These are phyloP conservation scores for Tuber brumale DNA, from an alignment of 495 filamentous ascomycete species.

Conservation along the genomic window DNA sequence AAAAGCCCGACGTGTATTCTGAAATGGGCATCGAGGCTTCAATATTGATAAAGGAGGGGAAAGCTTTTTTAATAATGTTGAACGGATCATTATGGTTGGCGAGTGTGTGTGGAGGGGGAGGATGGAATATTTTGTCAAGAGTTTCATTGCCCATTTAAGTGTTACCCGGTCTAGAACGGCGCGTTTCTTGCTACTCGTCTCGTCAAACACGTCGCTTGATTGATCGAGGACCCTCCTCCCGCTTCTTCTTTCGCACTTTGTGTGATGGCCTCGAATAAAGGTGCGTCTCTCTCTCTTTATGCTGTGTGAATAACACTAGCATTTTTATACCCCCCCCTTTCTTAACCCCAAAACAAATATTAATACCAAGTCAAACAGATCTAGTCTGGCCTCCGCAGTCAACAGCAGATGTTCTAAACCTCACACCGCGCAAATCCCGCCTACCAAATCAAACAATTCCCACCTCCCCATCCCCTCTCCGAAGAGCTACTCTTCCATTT, in stretches of 20 bases:
- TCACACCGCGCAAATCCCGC: slow-evolving; percentile 35
- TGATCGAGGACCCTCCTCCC: not conserved
- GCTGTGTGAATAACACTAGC: not conserved
- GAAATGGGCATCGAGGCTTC: slow-evolving; percentile 8
- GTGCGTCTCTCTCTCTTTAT: slow-evolving; percentile 12
- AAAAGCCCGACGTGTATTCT: slow-evolving; percentile 7
- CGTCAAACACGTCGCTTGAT: not conserved
- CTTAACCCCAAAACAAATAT: not conserved
- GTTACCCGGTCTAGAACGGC: not conserved
- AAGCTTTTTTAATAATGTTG: slow-evolving; percentile 13
- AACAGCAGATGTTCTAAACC: slow-evolving; percentile 39
- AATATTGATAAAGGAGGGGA: slow-evolving; percentile 8
- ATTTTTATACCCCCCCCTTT: not conserved
- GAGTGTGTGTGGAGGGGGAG: not conserved
- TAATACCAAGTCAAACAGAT: slow-evolving; percentile 20
- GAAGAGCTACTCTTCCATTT: slow-evolving; percentile 27
- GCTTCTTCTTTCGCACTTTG: not conserved
- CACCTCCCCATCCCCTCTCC: slow-evolving; percentile 36
- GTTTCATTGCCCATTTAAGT: not conserved
- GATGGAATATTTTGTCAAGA: not conserved
- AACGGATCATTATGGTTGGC: slow-evolving; percentile 23
- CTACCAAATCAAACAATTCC: slow-evolving; percentile 20
- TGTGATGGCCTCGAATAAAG: slow-evolving; percentile 29
- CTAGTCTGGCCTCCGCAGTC: slow-evolving; percentile 41
- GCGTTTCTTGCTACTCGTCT: not conserved